Conservation (phyloP, 2,329 filamentous ascomycete genomes). For the Alternaria rosae region DNA sequence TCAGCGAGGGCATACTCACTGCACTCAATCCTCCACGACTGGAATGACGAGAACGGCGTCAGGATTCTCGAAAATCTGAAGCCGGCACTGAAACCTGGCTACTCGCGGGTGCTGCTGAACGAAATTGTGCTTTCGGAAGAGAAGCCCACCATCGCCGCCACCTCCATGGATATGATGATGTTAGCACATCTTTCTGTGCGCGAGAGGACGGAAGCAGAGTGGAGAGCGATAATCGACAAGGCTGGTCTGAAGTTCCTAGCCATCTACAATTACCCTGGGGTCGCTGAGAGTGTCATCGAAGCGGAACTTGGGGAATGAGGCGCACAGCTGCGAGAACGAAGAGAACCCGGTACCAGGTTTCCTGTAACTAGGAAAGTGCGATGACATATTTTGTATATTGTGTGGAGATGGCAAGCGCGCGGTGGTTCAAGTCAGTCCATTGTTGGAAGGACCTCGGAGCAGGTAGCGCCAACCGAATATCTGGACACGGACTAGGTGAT, state of each 20-base stretch:
- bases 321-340: background rate
- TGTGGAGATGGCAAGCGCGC: background rate
- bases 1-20: constrained; percentile 41
- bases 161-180: constrained; percentile 27
- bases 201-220: constrained; percentile 18
- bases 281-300: constrained; percentile 27
- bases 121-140: constrained; percentile 23
- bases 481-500: background rate
- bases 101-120: constrained; percentile 25
- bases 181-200: constrained; percentile 15
- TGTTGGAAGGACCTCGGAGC: background rate
- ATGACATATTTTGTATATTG: background rate
- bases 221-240: constrained; percentile 15
- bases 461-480: background rate
- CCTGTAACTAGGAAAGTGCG: background rate
- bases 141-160: constrained; percentile 9
- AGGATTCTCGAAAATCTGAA: constrained; percentile 24
- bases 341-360: background rate
- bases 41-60: constrained; percentile 24
- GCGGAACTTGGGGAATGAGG: constrained; percentile 6
- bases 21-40: constrained; percentile 32
- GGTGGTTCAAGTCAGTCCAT: background rate
- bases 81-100: constrained; percentile 23
- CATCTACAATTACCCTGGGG: constrained; percentile 19
- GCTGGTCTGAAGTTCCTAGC: constrained; percentile 13